Evolutionary conservation across 2,329 filamentous ascomycete genomes (phyloP).

Genomic region (Aspergillus luchuensis): DNA sequence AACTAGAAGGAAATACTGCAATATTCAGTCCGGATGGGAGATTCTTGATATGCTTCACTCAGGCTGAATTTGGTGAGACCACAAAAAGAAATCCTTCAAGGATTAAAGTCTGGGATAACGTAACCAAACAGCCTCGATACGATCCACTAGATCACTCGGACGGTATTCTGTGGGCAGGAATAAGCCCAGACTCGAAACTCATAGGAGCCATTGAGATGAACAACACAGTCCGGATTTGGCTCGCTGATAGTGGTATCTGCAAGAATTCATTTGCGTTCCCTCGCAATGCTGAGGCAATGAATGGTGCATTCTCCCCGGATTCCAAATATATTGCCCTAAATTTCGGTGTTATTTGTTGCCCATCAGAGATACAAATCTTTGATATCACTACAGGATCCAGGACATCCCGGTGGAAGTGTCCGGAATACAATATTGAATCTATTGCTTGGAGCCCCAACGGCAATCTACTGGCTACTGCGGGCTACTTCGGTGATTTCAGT

Average conservation of each 20-base stretch:
- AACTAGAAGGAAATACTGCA: not conserved
- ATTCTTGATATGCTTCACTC: not conserved
- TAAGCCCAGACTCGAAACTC: not conserved
- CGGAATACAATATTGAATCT: too few relatives aligned
- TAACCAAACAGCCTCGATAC: not conserved
- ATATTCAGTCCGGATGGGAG: not conserved
- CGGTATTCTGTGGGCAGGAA: not conserved
- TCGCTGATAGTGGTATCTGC: not conserved
- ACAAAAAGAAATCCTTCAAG: too few relatives aligned
- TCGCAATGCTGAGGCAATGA: too few relatives aligned
- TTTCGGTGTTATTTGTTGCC: too few relatives aligned
- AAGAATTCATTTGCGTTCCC: not conserved
- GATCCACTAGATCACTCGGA: not conserved
- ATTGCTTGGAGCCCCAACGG: too few relatives aligned
- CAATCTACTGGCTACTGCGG: too few relatives aligned
- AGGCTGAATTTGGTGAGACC: too few relatives aligned
- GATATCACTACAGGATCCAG: too few relatives aligned
- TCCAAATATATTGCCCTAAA: not conserved
- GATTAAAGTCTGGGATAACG: too few relatives aligned
- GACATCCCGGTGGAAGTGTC: too few relatives aligned
- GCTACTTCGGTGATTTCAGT: too few relatives aligned
- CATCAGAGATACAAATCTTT: too few relatives aligned
- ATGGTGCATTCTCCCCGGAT: not conserved
- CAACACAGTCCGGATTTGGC: not conserved
- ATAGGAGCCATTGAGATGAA: not conserved